Percentiles rank a stretch among this genome's conserved stretches.
These are phyloP conservation scores for Plantago elongata DNA, from an alignment of 257 asterid species.

Conservation along the genomic window DNA sequence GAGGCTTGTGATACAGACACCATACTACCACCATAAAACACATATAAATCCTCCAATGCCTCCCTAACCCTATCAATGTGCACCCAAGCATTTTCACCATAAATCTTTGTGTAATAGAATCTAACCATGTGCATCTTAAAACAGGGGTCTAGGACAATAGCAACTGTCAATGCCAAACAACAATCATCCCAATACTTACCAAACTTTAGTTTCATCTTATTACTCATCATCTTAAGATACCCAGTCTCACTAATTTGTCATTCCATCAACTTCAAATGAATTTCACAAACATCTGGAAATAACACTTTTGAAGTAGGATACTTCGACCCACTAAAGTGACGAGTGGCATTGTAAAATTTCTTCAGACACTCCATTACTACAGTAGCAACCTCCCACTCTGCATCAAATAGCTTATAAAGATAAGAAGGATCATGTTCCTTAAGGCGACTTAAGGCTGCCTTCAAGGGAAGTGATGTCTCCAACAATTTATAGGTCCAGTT, in stretches of 20 bases:
- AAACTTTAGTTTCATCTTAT: slow-evolving; percentile 23
- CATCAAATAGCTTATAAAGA: neutral
- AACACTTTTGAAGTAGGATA: slow-evolving; percentile 21
- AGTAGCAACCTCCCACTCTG: neutral
- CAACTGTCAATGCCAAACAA: slow-evolving; percentile 24
- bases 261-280: slow-evolving; percentile 12
- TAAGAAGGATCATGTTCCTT: neutral
- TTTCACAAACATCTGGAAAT: slow-evolving; percentile 12
- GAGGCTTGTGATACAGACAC: neutral
- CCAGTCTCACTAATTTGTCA: slow-evolving; percentile 14
- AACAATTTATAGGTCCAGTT: neutral
- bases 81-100: neutral
- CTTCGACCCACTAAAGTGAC: slow-evolving; percentile 3
- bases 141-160: slow-evolving; percentile 37
- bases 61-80: neutral
- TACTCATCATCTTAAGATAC: slow-evolving; percentile 15
- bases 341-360: slow-evolving; percentile 12
- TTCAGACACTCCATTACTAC: slow-evolving; percentile 1
- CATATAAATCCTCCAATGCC: neutral
- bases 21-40: neutral
- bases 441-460: neutral
- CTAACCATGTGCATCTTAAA: slow-evolving; percentile 32
- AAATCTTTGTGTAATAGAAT: too few relatives aligned
- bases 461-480: neutral
- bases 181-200: slow-evolving; percentile 28